A percentile compares a stretch with the other conserved stretches of the same genome.
These are phyloP conservation scores for Nicotiana tomentosiformis DNA, from an alignment of 257 asterid genomes.

Conservation along the genomic window DNA sequence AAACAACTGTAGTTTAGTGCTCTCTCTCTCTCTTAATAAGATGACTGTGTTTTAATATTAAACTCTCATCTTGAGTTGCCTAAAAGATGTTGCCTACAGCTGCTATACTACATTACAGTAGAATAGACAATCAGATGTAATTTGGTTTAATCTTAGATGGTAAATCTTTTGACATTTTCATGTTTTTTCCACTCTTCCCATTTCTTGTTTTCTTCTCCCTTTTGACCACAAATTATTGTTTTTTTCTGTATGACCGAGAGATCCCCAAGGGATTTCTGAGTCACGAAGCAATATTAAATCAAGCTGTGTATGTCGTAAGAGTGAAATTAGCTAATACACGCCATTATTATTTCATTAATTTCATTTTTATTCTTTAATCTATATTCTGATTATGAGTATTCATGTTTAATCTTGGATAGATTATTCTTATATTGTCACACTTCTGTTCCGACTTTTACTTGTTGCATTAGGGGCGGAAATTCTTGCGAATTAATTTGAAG, in stretches of 20 bases:
- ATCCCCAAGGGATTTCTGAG: not conserved
- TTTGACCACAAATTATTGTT: not conserved
- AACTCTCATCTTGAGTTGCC: not conserved
- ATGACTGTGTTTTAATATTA: not conserved
- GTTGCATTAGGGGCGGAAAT: not conserved
- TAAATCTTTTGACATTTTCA: not conserved
- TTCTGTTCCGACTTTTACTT: not conserved
- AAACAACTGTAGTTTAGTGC: not conserved
- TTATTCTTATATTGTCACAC: not conserved
- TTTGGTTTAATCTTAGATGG: not conserved
- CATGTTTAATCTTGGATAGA: not conserved
- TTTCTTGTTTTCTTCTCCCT: not conserved
- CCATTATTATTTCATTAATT: not conserved
- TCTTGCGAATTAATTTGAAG: not conserved
- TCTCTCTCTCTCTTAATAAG: not conserved
- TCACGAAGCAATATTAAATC: not conserved
- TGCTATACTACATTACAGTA: not conserved
- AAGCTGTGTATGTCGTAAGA: not conserved
- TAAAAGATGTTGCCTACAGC: not conserved
- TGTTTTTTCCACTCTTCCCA: not conserved
- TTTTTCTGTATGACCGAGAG: too few species aligned
- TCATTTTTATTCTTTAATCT: not conserved
- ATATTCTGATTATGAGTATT: not conserved
- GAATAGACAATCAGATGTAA: not conserved
- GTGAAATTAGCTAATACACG: not conserved